A percentile compares a stretch with the other conserved stretches of the same genome.
Conservation (phyloP, 352 stramenopile genomes). For the Globisporangium polare region DNA sequence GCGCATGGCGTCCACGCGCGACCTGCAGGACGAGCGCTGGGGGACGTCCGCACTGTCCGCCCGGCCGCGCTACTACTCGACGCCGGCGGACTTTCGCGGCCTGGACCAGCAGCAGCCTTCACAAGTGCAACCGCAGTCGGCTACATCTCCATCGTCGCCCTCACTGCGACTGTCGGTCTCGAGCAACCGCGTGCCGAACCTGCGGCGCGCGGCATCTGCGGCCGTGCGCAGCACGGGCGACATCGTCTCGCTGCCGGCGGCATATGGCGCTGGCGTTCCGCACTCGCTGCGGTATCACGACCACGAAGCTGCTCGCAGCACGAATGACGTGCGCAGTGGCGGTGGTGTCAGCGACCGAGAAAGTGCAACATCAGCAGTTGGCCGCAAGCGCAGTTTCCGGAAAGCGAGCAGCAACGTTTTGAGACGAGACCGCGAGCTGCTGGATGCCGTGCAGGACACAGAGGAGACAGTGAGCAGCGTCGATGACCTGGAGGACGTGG, state of each 20-base stretch:
- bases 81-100: constrained; percentile 8
- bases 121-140: not conserved
- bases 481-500: not conserved
- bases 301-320: not conserved
- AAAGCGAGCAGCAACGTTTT: constrained; percentile 3
- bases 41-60: not conserved
- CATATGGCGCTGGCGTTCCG: not conserved
- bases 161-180: not conserved
- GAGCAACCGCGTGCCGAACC: constrained; percentile 13
- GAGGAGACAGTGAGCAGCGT: constrained; percentile 1
- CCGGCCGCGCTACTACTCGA: constrained; percentile 19
- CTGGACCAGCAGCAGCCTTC: not conserved
- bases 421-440: not conserved
- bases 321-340: not conserved
- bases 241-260: constrained; percentile 4
- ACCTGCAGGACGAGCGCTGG: constrained; percentile 27
- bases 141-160: not conserved
- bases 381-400: constrained; percentile 1
- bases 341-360: too few relatives aligned
- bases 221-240: constrained; percentile 13
- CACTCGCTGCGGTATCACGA: constrained; percentile 1
- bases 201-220: constrained; percentile 3
- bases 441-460: constrained; percentile 4
- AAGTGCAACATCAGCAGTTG: not conserved
- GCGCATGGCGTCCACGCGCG: constrained; percentile 34